Evolutionary conservation across 1,284 basidiomycete genomes (phyloP), one percentile per base, ranked within the genome.

Genomic region (Ganoderma lucidum): DNA sequence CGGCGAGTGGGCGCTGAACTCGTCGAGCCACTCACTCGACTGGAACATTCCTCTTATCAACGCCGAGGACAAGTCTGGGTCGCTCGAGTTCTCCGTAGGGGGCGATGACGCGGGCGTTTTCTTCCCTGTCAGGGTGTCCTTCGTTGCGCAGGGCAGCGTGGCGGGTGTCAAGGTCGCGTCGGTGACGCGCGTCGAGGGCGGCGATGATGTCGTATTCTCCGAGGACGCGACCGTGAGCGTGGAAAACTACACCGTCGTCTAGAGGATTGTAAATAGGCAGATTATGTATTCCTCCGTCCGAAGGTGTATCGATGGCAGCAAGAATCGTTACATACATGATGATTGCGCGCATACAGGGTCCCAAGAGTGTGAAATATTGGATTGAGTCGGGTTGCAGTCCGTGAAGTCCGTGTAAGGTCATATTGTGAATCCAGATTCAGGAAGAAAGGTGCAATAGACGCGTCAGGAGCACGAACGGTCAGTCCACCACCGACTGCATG

Each of bases 101-200:
- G 94, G 96, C 3, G 94, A 96, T 73, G 95, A 97, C 73, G 82
- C 86, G 0, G 91, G 90, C 19, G 89, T 88, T 14, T 97, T 98
- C 86, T 99, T 98, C 94, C 97, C 97, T 6, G 95, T 99, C 70
- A 85, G 87, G 55, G 92, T 98, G 10, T 83, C 87, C 15, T 98
- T 99, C 78, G 89, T 93, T 63, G 92, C 90, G 4, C 86, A 91
- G 71, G 93, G 93, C 28, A 94, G 91, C 74, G 80, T 97, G 68
- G 90, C 91, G 0, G 92, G 93, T 60, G 85, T 96, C 42, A 84
- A 83, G 53, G 85, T 95, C 30, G 86, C 83, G 0, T 83, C 81
- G 60, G 90, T 93, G 39, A 85, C 84, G 12, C 84, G 85, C 67
- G 82, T 90, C 28, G 90, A 87, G 10, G 86, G 84, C 30, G 90